Evolutionary conservation across 2,329 filamentous ascomycete species (phyloP), one percentile per base, ranked within the genome.

Genomic region (Ophiostoma piceae): DNA sequence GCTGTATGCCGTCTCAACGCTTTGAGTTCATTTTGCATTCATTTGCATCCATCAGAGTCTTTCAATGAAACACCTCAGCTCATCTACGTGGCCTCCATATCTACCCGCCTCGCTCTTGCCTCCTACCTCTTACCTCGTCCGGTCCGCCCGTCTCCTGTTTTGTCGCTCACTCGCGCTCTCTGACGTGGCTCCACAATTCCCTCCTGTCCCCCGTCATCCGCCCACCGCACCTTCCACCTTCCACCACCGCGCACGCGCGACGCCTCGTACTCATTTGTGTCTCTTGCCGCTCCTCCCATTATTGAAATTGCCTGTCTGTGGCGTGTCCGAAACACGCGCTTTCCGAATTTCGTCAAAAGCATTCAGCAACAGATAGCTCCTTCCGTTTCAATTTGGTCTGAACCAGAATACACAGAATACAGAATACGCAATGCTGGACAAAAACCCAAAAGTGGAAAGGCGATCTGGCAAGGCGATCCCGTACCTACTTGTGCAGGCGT

Each of bases 181-280:
- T 51, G 66, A 64, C 66, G 41, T 57, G 68, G 64, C 67, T 22
- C 66, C 68, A 62, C 70, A 72, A 69, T 70, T 69, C 68, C 37
- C 57, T 62, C 60, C 68, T 71, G 64, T 41, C 35, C 39, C 72
- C 73, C 73, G 73, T 73, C 69, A 71, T 73, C 73, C 71, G 71
- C 71, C 71, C 71, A 72, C 73, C 72, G 67, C 72, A 57, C 67
- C 71, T 71, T 70, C 68, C 72, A 57, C 67, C 71, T 71, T 70
- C 68, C 68, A 70, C 68, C 66, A 66, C 70, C 68, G 66, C 68
- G 68, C 66, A 65, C 66, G 65, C 67, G 70, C 66, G 41, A 62
- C 71, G 68, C 69, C 68, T 26, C 16, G 16, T 26, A 26, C 41
- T 8, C 60, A 6, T 29, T 7, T 62, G 26, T 64, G 22, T 47